Percentiles rank a stretch among this genome's conserved stretches.
These are phyloP conservation scores for Xerocomus spinulosus DNA, from an alignment of 768 basidiomycete species.

Conservation along the genomic window DNA sequence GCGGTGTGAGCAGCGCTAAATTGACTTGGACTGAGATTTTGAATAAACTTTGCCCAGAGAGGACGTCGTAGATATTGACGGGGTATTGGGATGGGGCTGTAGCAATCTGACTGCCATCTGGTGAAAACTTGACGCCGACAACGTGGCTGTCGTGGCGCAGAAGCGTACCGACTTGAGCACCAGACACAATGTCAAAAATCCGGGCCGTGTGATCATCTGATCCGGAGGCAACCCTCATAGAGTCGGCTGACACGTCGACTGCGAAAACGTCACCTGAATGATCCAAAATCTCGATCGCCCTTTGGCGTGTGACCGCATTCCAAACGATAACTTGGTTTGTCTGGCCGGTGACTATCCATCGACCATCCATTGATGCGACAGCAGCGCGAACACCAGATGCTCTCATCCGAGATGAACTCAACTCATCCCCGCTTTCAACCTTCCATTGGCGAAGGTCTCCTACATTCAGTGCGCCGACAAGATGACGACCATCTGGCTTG, in stretches of 20 bases:
- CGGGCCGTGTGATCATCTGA: background rate
- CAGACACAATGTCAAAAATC: conserved; percentile 1
- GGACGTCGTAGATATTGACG: background rate
- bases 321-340: background rate
- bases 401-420: background rate
- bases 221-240: background rate
- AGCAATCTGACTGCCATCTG: background rate
- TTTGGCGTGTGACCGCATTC: background rate
- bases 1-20: background rate
- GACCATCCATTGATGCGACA: background rate
- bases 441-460: background rate
- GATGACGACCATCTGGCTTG: background rate
- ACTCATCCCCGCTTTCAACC: background rate
- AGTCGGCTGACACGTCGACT: background rate
- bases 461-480: background rate
- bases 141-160: background rate
- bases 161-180: background rate
- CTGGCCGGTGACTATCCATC: background rate
- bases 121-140: conserved; percentile 1
- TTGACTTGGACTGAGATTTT: background rate
- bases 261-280: background rate
- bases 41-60: background rate
- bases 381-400: background rate
- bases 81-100: background rate
- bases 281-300: background rate